Evolutionary conservation across 2,329 filamentous ascomycete genomes (phyloP), one percentile per base, ranked within the genome.

Genomic region (Aspergillus puulaauensis): DNA sequence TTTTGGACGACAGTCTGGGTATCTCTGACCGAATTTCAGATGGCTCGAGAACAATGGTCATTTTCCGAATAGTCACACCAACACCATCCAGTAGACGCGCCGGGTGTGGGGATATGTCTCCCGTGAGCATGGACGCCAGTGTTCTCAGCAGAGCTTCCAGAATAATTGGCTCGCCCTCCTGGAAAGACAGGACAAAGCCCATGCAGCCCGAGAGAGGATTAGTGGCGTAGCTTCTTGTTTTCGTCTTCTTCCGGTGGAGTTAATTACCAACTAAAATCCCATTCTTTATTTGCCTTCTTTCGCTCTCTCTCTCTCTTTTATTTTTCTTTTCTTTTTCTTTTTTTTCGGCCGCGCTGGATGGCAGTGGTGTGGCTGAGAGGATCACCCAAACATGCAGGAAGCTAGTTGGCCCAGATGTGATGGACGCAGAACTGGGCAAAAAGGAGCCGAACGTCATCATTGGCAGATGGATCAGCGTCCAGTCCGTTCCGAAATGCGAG

Each of bases 331-430:
- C 27, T 31, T 31, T 27, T 31, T 31, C 27, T 31, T 31, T 11
- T 57, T 37, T 46, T 17, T 43, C 21, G 21, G 21, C 52, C 49
- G 39, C 24, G n/a, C 24, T 56, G 52, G 56, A 44, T 45, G 59
- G 51, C 52, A 55, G 52, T 52, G 33, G 53, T 61, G 64, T 65
- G 64, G 64, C 63, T 62, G 62, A 63, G 44, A 61, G 58, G 64
- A 65, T 66, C 60, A 64, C 41, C 63, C 68, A 63, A 63, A 62
- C 61, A 55, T 66, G 68, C 67, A 71, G 67, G 57, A 68, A 59
- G 64, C 69, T 71, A 71, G 65, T 64, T 70, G 64, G 66, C 56
- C 55, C 56, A 61, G 56, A 69, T 66, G 64, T 63, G 59, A 65
- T 65, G 62, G 52, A 61, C 56, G 65, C 54, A 46, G 33, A 52